Conservation (phyloP, 139 green algal species). For the Volvox africanus region DNA sequence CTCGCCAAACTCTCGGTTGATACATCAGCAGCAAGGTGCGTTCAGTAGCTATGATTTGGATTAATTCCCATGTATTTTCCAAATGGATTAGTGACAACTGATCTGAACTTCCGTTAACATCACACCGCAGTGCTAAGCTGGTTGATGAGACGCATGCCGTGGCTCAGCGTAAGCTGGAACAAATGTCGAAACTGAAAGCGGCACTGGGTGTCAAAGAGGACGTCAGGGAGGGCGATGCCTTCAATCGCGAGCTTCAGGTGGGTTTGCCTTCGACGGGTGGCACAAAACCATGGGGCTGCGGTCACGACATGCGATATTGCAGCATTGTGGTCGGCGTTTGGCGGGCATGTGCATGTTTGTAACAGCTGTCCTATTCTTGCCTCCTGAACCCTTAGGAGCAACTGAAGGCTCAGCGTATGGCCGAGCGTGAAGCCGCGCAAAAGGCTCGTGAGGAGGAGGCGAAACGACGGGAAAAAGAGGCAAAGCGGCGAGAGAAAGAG, state of each 20-base stretch:
- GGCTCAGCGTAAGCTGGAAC: conserved; percentile 67
- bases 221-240: conserved; percentile 90
- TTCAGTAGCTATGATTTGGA: background rate
- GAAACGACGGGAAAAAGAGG: conserved; percentile 20
- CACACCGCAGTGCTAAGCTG: conserved; percentile 36
- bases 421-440: conserved; percentile 33
- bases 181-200: conserved; percentile 84
- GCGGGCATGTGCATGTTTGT: too few relatives aligned
- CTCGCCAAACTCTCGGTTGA: conserved; percentile 13
- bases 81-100: background rate
- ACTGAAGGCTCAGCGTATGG: conserved; percentile 37
- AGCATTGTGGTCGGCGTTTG: too few relatives aligned
- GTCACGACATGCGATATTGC: too few relatives aligned
- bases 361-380: too few relatives aligned
- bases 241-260: conserved; percentile 90
- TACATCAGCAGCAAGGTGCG: conserved; percentile 10
- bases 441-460: conserved; percentile 8
- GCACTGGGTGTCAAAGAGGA: conserved; percentile 79
- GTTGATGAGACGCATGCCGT: conserved; percentile 51
- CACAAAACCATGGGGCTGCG: too few relatives aligned
- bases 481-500: conserved; percentile 33
- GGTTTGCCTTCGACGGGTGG: too few relatives aligned
- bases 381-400: conserved; percentile 36
- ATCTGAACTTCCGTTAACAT: background rate
- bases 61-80: background rate